Evolutionary conservation across 306 rosid species (phyloP), one percentile per base, ranked within the genome.

Genomic region (Psophocarpus tetragonolobus): DNA sequence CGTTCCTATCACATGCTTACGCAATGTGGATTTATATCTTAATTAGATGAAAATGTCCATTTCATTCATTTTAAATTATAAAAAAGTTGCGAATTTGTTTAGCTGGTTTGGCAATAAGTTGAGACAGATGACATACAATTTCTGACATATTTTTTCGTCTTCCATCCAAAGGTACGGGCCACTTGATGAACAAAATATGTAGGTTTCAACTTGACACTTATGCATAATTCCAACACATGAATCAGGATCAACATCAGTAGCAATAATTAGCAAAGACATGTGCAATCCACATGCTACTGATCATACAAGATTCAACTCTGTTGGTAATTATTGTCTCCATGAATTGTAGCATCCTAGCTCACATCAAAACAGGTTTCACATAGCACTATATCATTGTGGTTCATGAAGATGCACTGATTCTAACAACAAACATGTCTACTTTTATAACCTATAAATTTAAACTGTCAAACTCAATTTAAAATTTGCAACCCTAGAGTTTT

Each of bases 251-350:
- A 14, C n/a, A 47, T 27, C 11, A 47, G 54, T n/a, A 45, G 57
- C 72, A 71, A 71, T 47, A 79, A 71, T 71, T 36, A 71, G 71
- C 56, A 69, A 27, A 48, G 68, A n/a, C 78, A 69, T 81, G 68
- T 69, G 81, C 85, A 48, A 68, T 32, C 61, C 81, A 75, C 77
- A 68, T 75, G 85, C 73, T 68, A 68, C 26, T 3, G 26, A 73
- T 66, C 64, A 74, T 20, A 56, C 0, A 73, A 73, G 9, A 14
- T 5, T 0, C 9, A 65, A 50, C 20, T n/a, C 2, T 41, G 75
- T 36, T 64, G 42, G 33, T 23, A 51, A 8, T 18, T 51, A 8
- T 18, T 51, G 58, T 20, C 58, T 51, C 58, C 33, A 4, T 5
- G 6, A 53, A 23, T 23, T 23, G 23, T 13, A 56, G 33, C 33